Percentiles rank a stretch among this genome's conserved stretches.
Conservation (phyloP, 2,329 filamentous ascomycete genomes). For the Ambrosiella beaveri region DNA sequence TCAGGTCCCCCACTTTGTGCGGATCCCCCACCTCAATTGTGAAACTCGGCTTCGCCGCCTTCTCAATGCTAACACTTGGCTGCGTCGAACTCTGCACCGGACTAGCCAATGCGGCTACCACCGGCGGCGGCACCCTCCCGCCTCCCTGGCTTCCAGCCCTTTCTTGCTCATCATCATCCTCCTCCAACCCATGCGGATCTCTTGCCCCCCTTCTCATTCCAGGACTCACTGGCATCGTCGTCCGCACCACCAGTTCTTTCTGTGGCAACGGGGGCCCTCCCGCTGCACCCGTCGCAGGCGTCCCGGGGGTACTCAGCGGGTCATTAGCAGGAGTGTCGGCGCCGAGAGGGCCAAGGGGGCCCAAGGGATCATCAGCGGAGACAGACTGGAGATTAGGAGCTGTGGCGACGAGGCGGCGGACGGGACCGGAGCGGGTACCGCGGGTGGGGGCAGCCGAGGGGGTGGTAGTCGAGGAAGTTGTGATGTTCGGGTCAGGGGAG, state of each 20-base stretch:
- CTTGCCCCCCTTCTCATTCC: slow-evolving; percentile 28
- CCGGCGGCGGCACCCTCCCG: slow-evolving; percentile 49
- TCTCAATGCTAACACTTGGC: slow-evolving; percentile 79
- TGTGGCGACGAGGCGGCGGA: slow-evolving; percentile 52
- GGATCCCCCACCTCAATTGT: slow-evolving; percentile 86
- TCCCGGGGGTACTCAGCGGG: background rate
- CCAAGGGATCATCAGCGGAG: slow-evolving; percentile 46
- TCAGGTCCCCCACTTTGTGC: slow-evolving; percentile 92
- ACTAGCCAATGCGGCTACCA: slow-evolving; percentile 38
- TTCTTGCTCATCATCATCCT: slow-evolving; percentile 33
- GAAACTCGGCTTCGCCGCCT: slow-evolving; percentile 83
- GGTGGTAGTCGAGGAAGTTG: slow-evolving; percentile 17
- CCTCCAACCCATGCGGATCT: slow-evolving; percentile 48
- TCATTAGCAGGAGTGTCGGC: slow-evolving; percentile 21
- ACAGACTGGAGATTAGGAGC: slow-evolving; percentile 64
- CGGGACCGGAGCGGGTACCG: slow-evolving; percentile 17
- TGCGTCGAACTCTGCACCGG: slow-evolving; percentile 34
- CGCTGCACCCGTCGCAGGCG: slow-evolving; percentile 17
- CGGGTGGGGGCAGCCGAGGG: slow-evolving; percentile 17
- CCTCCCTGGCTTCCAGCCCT: slow-evolving; percentile 21
- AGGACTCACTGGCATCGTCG: slow-evolving; percentile 29
- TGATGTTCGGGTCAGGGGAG: background rate
- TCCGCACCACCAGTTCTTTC: slow-evolving; percentile 47
- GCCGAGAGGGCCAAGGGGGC: slow-evolving; percentile 54
- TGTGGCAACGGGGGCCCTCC: slow-evolving; percentile 51